Base-by-base conservation (phyloP, 139 green algal genomes). In the Haematococcus lacustris region DNA sequence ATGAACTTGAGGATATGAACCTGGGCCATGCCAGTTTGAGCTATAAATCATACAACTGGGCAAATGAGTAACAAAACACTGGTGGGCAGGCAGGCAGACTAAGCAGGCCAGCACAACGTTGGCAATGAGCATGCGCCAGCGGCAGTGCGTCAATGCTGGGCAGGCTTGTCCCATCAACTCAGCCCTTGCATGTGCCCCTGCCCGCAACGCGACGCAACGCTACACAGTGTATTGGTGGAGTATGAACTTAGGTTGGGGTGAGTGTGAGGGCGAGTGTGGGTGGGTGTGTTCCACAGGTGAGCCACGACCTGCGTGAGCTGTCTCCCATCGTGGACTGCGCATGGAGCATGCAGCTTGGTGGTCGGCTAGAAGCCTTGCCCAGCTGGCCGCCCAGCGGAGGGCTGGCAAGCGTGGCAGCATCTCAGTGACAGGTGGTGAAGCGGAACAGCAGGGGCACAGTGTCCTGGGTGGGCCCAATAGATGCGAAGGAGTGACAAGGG, bases 261-360 rank as follows among this genome's bases (percentile, higher is more conserved):
- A 38, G 69, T 37, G 51, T 25, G 28, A 59, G 40, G 32, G 71
- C 35, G 72, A 81, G n/a, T 68, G 83, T 57, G 73, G 82, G 47
- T 53, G 57, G 23, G 41, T 83, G 51, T 81, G 33, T 71, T 93
- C 0, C 93, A 93, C 73, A 38, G 30, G 91, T 97, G 23, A 88
- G 73, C 9, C 93, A 97, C 70, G 93, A 97, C 71, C 75, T 97
- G 40, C 68, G 76, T 6, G 91, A 96, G 79, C 78, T 97, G 21
- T 81, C 79, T 0, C 85, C 90, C 1, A 71, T 96, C 69, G 89
- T 96, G 41, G 89, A 90, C 64, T 50, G n/a, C 7, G 85, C 81
- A 21, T 94, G 85, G 85, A 66, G 76, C 66, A 93, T 95, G 90
- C 59, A 78, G 37, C 71, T 67, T 32, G 85, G 83, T 1, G 86